These are phyloP conservation scores for Calonectria naviculata DNA, from an alignment of 2,329 filamentous ascomycete species.

Conservation along the genomic window DNA sequence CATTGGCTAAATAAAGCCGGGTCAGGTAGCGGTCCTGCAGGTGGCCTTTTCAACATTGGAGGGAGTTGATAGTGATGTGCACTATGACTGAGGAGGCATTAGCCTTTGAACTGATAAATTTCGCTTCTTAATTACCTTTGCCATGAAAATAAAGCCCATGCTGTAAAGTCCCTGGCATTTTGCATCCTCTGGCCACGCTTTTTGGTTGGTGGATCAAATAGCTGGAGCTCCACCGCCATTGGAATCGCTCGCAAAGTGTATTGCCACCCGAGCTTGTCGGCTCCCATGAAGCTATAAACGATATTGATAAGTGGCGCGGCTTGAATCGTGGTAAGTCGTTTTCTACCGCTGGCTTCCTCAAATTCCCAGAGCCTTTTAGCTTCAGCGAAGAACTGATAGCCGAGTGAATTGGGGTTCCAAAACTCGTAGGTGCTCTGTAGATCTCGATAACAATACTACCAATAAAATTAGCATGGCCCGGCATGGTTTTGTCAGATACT, in stretches of 20 bases:
- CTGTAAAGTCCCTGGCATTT: background rate
- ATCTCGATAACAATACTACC: background rate
- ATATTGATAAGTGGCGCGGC: background rate
- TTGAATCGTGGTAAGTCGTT: background rate
- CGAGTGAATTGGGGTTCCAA: background rate
- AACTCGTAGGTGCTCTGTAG: background rate
- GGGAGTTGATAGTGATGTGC: background rate
- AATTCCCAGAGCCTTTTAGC: background rate
- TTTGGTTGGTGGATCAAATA: background rate
- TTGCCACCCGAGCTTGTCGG: background rate
- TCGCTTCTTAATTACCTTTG: background rate
- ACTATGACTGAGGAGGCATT: background rate
- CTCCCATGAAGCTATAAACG: background rate
- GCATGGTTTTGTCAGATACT: background rate
- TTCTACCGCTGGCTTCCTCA: background rate
- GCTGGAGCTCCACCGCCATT: background rate
- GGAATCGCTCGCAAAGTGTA: background rate
- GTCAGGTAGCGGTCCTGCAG: background rate
- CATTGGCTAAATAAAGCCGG: background rate
- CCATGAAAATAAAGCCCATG: background rate
- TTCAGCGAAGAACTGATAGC: background rate
- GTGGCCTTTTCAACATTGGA: background rate
- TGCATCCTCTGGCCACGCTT: background rate
- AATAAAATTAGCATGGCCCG: background rate
- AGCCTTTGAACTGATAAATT: background rate